Base-by-base conservation (phyloP, 2,329 filamentous ascomycete genomes). In the Huntiella moniliformis region DNA sequence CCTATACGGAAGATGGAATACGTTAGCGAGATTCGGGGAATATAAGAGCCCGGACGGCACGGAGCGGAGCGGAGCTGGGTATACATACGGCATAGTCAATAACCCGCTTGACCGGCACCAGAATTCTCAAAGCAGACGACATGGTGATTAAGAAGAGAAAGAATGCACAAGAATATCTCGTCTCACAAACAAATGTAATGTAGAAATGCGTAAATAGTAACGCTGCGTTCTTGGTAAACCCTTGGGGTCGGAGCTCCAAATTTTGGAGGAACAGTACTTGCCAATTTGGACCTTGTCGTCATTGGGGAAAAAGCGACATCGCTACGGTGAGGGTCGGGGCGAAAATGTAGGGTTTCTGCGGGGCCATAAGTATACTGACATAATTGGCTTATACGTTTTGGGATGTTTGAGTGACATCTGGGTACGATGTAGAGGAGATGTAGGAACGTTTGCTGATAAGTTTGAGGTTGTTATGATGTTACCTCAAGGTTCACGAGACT, bases 61-160 rank as follows among this genome's bases (percentile, higher is more conserved):
- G 22, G 22, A 10, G 10, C 38, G 12, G 16, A 41, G 38, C 15
- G 15, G n/a, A 22, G 4, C 10, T 10, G 17, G 18, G 16, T 18
- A 18, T 41, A 65, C 76, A 59, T 66, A 85, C 81, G 55, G 82
- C 80, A 73, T 84, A 86, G 71, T 87, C 82, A 67, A 87, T 85
- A 43, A 87, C 82, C 74, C 82, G 68, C 68, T 87, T 87, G 41
- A 87, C 67, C 62, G 82, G 82, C 3, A 87, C 81, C 51, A 87
- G 70, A 62, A 87, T 86, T 60, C 80, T 70, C 55, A 85, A 64
- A 47, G 72, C 67, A 56, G 74, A 75, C 74, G 78, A 77, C 52
- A 53, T 56, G 13, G 16, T 16, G 13, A 17, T 1, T 12, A 33
- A 38, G 12, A 42, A 33, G 13, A 35, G 8, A 15, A 13, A 18